Evolutionary conservation across 257 asterid genomes (phyloP).

Genomic region (Nicotiana tomentosiformis): DNA sequence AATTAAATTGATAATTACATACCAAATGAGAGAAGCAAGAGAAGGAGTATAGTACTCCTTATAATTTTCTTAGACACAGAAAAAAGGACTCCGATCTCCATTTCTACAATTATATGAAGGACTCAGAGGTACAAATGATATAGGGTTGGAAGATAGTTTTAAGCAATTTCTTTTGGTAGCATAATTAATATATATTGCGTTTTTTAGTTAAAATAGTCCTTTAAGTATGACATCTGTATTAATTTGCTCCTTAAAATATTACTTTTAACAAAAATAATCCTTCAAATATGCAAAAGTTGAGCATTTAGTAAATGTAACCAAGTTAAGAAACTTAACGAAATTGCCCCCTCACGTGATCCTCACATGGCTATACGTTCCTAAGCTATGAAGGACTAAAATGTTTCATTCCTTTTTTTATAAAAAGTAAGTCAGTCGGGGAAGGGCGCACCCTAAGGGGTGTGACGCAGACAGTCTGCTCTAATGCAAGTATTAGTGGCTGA

Average conservation of each 20-base stretch:
- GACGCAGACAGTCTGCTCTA: no score
- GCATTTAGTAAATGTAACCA: neutral
- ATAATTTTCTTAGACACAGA: neutral
- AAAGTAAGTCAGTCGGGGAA: no score
- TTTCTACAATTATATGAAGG: neutral
- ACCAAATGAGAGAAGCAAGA: neutral
- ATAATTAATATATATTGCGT: neutral
- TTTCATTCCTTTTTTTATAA: no score
- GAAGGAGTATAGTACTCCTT: neutral
- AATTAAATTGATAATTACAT: neutral
- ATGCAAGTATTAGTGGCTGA: no score
- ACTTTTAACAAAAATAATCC: neutral
- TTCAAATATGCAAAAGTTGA: no score
- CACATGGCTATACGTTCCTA: neutral
- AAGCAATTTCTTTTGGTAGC: neutral
- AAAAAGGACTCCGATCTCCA: neutral
- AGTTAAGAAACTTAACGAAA: neutral
- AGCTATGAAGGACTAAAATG: no score
- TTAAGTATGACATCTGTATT: neutral
- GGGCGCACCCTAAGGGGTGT: rapidly evolving
- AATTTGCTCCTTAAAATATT: neutral
- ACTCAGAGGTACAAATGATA: neutral
- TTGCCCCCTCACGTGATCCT: neutral
- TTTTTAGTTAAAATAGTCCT: neutral
- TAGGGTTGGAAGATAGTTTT: neutral